Evolutionary conservation across 768 basidiomycete genomes (phyloP).

Genomic region (Naganishia onofrii): DNA sequence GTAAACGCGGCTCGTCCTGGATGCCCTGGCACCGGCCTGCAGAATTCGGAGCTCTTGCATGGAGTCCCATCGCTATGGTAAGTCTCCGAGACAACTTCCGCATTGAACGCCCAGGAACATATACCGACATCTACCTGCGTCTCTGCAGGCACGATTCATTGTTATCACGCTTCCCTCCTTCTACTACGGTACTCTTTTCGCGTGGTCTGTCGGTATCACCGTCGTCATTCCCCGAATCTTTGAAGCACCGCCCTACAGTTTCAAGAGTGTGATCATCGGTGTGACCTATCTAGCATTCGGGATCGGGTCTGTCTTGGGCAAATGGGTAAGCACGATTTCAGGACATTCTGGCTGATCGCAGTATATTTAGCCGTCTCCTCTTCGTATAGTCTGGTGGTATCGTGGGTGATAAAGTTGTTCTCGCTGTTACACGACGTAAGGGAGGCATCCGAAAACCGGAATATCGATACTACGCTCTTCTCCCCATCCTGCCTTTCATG

Average conservation of each 20-base stretch:
- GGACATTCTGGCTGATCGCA: not conserved
- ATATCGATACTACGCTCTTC: constrained; percentile 36
- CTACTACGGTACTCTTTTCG: constrained; percentile 40
- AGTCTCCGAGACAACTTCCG: not conserved
- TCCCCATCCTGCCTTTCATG: constrained; percentile 41
- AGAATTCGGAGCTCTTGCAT: constrained; percentile 31
- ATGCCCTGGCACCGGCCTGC: constrained; percentile 40
- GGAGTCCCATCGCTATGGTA: constrained; percentile 36
- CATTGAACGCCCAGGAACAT: too few species aligned
- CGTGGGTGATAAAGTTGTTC: constrained; percentile 39
- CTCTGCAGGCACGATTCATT: constrained; percentile 30
- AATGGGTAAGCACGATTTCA: constrained; percentile 30
- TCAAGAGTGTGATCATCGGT: constrained; percentile 34
- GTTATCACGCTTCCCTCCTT: constrained; percentile 35
- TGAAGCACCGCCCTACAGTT: constrained; percentile 37
- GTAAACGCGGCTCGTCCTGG: constrained; percentile 35
- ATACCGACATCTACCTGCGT: not conserved
- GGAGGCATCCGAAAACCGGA: constrained; percentile 40
- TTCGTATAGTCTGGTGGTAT: constrained; percentile 31
- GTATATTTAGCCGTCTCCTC: not conserved
- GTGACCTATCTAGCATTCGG: constrained; percentile 37
- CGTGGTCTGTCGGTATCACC: constrained; percentile 39
- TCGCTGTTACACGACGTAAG: constrained; percentile 27
- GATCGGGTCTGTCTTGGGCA: constrained; percentile 38
- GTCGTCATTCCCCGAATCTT: constrained; percentile 38